Evolutionary conservation across 331 rosid species (phyloP).

Genomic region (Cydonia oblonga): DNA sequence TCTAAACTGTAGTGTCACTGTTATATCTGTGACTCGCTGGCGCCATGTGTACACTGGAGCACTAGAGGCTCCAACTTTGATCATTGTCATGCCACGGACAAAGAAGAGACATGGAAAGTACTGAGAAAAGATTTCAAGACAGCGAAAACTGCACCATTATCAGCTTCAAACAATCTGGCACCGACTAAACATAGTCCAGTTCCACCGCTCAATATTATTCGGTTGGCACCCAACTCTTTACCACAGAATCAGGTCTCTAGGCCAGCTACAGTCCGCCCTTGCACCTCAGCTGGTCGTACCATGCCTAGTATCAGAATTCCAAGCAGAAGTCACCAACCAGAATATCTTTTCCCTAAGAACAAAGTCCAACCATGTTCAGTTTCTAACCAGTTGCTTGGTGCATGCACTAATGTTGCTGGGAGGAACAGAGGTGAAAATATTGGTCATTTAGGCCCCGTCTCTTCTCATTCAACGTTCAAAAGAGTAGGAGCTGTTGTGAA

Average conservation of each 20-base stretch:
- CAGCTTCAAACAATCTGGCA: conserved; percentile 17
- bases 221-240: conserved; percentile 22
- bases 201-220: conserved; percentile 7
- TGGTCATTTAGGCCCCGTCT: conserved; percentile 16
- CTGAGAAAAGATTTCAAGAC: conserved; percentile 33
- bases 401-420: conserved; percentile 19
- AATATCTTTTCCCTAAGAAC: conserved; percentile 16
- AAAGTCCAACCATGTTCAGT: conserved; percentile 17
- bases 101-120: conserved; percentile 40
- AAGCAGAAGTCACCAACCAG: conserved; percentile 19
- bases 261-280: conserved; percentile 12
- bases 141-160: conserved; percentile 18
- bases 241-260: conserved; percentile 18
- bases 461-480: conserved; percentile 24
- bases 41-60: conserved; percentile 63
- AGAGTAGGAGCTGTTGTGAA: conserved; percentile 11
- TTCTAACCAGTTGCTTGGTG: conserved; percentile 25
- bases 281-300: conserved; percentile 11
- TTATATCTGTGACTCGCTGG: conserved; percentile 60
- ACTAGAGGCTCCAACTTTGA: conserved; percentile 17
- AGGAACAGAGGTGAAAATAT: conserved; percentile 21
- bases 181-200: conserved; percentile 8
- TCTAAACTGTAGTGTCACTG: conserved; percentile 70
- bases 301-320: conserved; percentile 21
- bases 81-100: conserved; percentile 81